Conservation (phyloP, 2,329 filamentous ascomycete species). For the Talaromyces sp. region DNA sequence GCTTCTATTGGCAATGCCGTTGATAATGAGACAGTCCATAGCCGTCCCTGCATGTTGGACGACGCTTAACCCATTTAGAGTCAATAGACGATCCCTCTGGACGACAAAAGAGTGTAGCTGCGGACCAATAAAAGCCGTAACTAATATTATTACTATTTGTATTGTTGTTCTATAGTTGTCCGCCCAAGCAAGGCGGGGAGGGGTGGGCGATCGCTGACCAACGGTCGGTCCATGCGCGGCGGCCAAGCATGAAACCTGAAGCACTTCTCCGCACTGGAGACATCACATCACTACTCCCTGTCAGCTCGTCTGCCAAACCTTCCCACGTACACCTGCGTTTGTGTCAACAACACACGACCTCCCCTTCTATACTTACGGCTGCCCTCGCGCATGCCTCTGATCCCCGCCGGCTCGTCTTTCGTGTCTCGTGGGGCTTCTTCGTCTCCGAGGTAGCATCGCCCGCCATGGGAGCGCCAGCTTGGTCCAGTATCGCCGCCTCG, state of each 20-base stretch:
- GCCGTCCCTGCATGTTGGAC: background rate
- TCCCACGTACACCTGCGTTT: background rate
- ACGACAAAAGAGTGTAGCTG: background rate
- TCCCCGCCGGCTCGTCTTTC: background rate
- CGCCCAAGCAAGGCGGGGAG: background rate
- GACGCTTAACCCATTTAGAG: background rate
- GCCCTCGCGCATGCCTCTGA: background rate
- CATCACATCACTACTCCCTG: background rate
- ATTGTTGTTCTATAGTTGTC: background rate
- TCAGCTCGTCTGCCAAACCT: background rate
- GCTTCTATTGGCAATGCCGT: background rate
- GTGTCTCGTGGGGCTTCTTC: slow-evolving; percentile 6
- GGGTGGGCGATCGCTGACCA: background rate
- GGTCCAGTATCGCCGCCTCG: slow-evolving; percentile 1
- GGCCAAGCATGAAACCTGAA: background rate
- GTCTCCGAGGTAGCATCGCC: slow-evolving; percentile 2
- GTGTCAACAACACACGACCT: background rate
- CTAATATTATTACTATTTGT: background rate
- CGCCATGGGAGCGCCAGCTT: background rate
- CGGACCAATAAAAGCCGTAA: background rate
- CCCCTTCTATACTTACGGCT: background rate
- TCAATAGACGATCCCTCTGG: background rate
- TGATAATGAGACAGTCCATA: background rate
- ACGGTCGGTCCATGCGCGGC: background rate
- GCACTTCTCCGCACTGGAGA: background rate